A percentile compares a stretch with the other conserved stretches of the same genome.
phyloP scores from a whole-genome alignment of 2,329 filamentous ascomycete species.

The Diaporthe vaccinii region DNA sequence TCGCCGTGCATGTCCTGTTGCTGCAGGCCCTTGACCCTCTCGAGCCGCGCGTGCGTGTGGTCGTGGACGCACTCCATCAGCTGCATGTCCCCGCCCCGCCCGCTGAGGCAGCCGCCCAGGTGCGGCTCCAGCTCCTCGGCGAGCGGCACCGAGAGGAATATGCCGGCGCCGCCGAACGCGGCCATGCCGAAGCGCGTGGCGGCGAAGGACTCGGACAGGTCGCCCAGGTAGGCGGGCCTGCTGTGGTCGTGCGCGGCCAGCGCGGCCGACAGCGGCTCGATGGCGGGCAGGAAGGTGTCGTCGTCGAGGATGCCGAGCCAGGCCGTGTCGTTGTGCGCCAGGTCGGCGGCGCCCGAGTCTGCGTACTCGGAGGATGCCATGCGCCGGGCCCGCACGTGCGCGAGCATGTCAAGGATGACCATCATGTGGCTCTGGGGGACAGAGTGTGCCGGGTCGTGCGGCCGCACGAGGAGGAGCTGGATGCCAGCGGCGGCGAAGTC shows the following conservation, averaged over 20 bases:
- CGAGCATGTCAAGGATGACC: constrained; percentile 60
- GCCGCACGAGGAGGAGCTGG: constrained; percentile 51
- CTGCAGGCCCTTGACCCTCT: constrained; percentile 65
- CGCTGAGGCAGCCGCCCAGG: constrained; percentile 62
- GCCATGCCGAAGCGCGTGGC: constrained; percentile 68
- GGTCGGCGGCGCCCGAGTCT: not conserved
- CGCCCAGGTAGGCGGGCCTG: constrained; percentile 66
- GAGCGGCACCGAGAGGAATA: constrained; percentile 70
- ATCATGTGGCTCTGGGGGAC: constrained; percentile 67
- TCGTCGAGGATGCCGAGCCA: constrained; percentile 70
- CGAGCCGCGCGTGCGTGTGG: constrained; percentile 66
- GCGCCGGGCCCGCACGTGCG: constrained; percentile 49
- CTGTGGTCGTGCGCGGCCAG: constrained; percentile 62
- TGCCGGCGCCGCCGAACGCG: constrained; percentile 72
- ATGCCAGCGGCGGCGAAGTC: constrained; percentile 50
- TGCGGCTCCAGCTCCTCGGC: constrained; percentile 61
- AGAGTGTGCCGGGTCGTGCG: constrained; percentile 49
- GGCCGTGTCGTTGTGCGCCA: constrained; percentile 54
- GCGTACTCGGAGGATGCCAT: not conserved
- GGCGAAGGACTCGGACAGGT: constrained; percentile 68
- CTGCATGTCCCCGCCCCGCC: constrained; percentile 67
- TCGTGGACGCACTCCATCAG: constrained; percentile 69
- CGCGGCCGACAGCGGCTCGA: constrained; percentile 60
- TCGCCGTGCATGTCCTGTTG: constrained; percentile 70
- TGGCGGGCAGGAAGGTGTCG: constrained; percentile 70